Base-by-base conservation (phyloP, 257 asterid species). In the Eustoma russellianum region DNA sequence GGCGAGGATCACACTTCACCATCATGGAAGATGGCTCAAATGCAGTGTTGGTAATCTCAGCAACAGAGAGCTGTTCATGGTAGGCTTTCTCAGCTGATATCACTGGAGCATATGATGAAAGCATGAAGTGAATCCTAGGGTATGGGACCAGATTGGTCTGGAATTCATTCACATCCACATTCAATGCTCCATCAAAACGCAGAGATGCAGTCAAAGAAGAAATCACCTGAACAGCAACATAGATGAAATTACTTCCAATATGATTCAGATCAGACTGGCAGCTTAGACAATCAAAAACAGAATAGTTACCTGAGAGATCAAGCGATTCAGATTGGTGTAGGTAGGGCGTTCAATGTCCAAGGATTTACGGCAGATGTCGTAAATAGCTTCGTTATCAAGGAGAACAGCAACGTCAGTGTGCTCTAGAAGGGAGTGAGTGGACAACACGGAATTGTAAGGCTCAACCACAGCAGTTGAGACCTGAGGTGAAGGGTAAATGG, bases 11-110 rank as follows among this genome's bases (percentile, higher is more conserved):
- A 4, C 97, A 89, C 17, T 89, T 89, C 1, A 89, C 97, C 97
- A 89, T 89, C 97, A 89, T 89, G 53, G 97, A 89, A 0, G 97
- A 89, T 12, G 97, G 97, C 79, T 89, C 97, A 3, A 89, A 89
- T 0, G 97, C 97, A 17, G 97, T 86, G 74, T 89, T 89, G 60
- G 97, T 89, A 64, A 89, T 89, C 61, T 89, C 97, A 0, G 97
- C 82, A 15, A 89, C 97, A 1, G 97, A 89, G 46, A 86, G 96
- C 11, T 89, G 97, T 61, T 89, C 97, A 0, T 89, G 97, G 66
- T 83, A 89, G 51, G 97, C 97, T 70, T 86, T 89, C 58, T 86
- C 97, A 0, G 97, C 94, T 0, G 96, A 90, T 51, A 90, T 90
- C 12, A 90, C 97, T 0, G 97, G 97, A 7, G 97, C 97, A 2